A percentile compares a stretch with the other conserved stretches of the same genome.
These are phyloP conservation scores for Phytophthora pinifolia DNA, from an alignment of 352 stramenopile species.

Conservation along the genomic window DNA sequence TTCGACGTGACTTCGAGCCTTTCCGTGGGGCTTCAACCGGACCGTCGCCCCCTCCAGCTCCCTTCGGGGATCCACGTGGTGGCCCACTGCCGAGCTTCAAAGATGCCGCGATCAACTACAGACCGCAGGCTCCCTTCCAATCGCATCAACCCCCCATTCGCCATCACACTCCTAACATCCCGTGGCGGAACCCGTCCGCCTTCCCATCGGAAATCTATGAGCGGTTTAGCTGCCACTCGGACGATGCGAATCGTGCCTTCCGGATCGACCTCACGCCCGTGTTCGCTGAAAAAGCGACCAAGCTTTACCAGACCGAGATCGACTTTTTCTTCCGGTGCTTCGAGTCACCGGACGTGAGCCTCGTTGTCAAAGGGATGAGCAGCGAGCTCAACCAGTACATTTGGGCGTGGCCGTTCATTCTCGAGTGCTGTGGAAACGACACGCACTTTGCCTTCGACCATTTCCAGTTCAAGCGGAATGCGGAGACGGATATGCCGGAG, in stretches of 20 bases:
- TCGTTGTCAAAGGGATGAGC: constrained; percentile 80
- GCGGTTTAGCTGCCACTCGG: constrained; percentile 52
- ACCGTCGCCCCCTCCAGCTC: constrained; percentile 7
- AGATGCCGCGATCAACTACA: constrained; percentile 16
- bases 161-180: constrained; percentile 41
- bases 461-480: constrained; percentile 67
- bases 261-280: constrained; percentile 64
- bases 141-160: constrained; percentile 28
- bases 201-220: constrained; percentile 55
- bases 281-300: constrained; percentile 46
- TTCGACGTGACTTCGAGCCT: constrained; percentile 23
- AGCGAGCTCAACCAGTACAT: constrained; percentile 83
- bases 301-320: constrained; percentile 61
- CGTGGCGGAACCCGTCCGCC: constrained; percentile 52
- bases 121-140: constrained; percentile 17
- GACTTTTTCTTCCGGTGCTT: constrained; percentile 75
- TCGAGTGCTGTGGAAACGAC: constrained; percentile 73
- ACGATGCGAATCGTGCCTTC: constrained; percentile 63
- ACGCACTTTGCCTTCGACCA: constrained; percentile 77
- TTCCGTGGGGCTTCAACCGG: constrained; percentile 16
- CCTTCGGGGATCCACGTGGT: constrained; percentile 17
- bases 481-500: constrained; percentile 44
- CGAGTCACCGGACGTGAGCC: constrained; percentile 72
- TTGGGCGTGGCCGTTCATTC: constrained; percentile 79
- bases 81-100: constrained; percentile 10